These are phyloP conservation scores for Bremia lactucae DNA, from an alignment of 352 stramenopile species.

Conservation along the genomic window DNA sequence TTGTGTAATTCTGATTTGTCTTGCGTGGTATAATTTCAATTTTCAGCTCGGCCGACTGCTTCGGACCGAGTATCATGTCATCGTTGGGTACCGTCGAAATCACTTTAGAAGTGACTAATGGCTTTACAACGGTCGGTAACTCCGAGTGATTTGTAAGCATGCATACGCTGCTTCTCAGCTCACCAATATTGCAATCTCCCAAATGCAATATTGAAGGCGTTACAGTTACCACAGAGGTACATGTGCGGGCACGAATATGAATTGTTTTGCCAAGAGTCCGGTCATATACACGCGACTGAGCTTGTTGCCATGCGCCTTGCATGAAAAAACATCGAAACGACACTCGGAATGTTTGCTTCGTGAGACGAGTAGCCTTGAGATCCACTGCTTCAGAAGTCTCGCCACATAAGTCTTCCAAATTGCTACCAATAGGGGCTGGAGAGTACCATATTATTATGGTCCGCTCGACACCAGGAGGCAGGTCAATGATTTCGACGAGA, in stretches of 20 bases:
- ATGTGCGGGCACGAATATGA: slow-evolving; percentile 75
- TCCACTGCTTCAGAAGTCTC: slow-evolving; percentile 53
- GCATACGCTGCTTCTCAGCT: slow-evolving; percentile 78
- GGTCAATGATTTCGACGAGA: slow-evolving; percentile 77
- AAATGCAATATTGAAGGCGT: slow-evolving; percentile 78
- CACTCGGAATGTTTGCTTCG: slow-evolving; percentile 82
- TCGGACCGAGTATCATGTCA: slow-evolving; percentile 76
- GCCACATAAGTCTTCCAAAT: slow-evolving; percentile 27
- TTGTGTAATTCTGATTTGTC: slow-evolving; percentile 83
- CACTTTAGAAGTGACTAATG: slow-evolving; percentile 82
- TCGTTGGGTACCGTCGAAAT: slow-evolving; percentile 85
- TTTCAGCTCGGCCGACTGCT: slow-evolving; percentile 82
- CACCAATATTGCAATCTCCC: slow-evolving; percentile 84
- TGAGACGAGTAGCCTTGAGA: slow-evolving; percentile 67
- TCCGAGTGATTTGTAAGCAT: slow-evolving; percentile 87
- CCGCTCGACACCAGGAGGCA: slow-evolving; percentile 75
- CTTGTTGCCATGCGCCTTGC: slow-evolving; percentile 79
- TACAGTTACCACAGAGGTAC: slow-evolving; percentile 80
- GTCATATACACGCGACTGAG: slow-evolving; percentile 77
- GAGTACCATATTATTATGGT: slow-evolving; percentile 87
- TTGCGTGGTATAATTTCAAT: slow-evolving; percentile 86
- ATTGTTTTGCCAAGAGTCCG: slow-evolving; percentile 79
- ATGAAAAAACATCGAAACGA: slow-evolving; percentile 83
- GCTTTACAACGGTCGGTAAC: slow-evolving; percentile 76
- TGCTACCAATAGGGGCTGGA: slow-evolving; percentile 26